Base-by-base conservation (phyloP, 495 filamentous ascomycete species). In the Bacidia gigantensis region DNA sequence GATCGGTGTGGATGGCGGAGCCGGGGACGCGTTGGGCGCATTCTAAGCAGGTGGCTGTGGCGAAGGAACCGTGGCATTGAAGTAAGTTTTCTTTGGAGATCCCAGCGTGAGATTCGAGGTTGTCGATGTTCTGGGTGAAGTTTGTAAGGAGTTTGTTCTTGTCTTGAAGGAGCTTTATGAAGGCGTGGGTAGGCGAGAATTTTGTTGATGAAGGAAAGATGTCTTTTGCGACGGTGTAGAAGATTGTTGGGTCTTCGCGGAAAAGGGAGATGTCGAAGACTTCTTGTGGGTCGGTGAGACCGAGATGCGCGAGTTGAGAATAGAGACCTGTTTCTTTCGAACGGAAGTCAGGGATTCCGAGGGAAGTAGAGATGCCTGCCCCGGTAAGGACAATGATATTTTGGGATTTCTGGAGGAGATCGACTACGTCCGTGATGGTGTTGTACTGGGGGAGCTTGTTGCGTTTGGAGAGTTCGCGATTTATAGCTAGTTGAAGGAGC, bases 41-140 rank as follows among this genome's bases (percentile, higher is more conserved):
- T 56, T 90, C 86, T 26, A 89, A 77, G 64, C 92, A 98, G 0
- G 84, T 84, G 7, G 92, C 92, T 9, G 82, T 90, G 10, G 90
- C 92, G 63, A 95, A 98, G 11, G 86, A 92, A 47, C 92, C 92
- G 58, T 98, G 92, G 62, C 92, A 97, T 64, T 98, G 92, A 20
- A 98, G 82, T 11, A 98, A 79, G 53, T 94, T 95, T 32, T 89
- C 83, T 0, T 80, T 73, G 3, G 65, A 61, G 45, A 98, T 89
- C 12, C 92, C 92, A 1, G 90, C 92, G 51, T 84, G 81, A 26
- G 78, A 79, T 63, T 98, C 92, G 45, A 98, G 83, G 60, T 97
- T 96, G 70, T 98, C 92, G 59, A 98, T 98, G 64, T 98, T 98
- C 65, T 98, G 92, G 1, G 90, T 93, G 68, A 95, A 98, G 67